Conservation (phyloP, 2,329 filamentous ascomycete species). For the Arthroderma sp. region DNA sequence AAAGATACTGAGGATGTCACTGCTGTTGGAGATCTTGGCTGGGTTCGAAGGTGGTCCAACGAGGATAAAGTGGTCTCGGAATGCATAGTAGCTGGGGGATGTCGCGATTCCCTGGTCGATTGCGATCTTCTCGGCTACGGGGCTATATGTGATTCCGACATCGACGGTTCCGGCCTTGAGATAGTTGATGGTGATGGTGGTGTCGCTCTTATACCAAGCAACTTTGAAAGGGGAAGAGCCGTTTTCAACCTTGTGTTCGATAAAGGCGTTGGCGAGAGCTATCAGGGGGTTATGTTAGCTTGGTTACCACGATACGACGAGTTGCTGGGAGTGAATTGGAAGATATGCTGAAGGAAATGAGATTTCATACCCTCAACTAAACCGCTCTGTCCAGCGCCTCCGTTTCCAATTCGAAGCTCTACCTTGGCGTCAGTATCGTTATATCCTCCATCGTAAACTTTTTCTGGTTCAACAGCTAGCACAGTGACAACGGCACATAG, state of each 20-base stretch:
- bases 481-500: neutral
- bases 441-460: conserved; percentile 5
- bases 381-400: conserved; percentile 22
- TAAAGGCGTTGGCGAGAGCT: conserved; percentile 28
- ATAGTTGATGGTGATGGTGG: conserved; percentile 34
- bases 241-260: conserved; percentile 18
- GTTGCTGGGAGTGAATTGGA: no score
- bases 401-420: conserved; percentile 21
- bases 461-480: conserved; percentile 4
- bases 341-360: neutral
- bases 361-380: conserved; percentile 14
- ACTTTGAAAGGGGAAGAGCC: conserved; percentile 26
- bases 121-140: conserved; percentile 32
- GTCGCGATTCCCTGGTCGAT: conserved; percentile 27
- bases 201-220: conserved; percentile 36
- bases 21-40: conserved; percentile 19
- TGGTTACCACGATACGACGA: no score
- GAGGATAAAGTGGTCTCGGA: conserved; percentile 37
- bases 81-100: conserved; percentile 28
- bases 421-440: neutral
- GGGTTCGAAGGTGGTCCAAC: conserved; percentile 27
- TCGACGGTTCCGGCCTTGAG: conserved; percentile 29
- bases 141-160: conserved; percentile 35
- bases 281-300: neutral
- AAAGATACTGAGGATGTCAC: conserved; percentile 24